These are phyloP conservation scores for Coccomyxa sp. DNA, from an alignment of 139 green algal species.

Conservation along the genomic window DNA sequence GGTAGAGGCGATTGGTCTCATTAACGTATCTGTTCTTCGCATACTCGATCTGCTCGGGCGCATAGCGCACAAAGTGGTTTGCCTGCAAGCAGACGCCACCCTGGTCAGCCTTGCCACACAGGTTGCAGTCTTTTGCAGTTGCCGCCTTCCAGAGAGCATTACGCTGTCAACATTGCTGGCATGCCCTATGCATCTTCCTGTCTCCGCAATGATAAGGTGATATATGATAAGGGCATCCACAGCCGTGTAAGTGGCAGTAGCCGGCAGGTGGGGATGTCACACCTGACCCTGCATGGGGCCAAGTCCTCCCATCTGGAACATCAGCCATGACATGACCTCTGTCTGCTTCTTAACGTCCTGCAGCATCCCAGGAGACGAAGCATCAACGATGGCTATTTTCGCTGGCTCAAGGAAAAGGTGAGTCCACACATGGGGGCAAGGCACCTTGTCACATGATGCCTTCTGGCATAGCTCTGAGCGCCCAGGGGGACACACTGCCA, in stretches of 20 bases:
- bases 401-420: too few species aligned
- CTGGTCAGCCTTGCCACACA: background rate
- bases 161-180: too few species aligned
- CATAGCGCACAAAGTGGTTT: conserved; percentile 18
- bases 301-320: conserved; percentile 33
- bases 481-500: background rate
- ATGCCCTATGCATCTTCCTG: too few species aligned
- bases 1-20: conserved; percentile 35
- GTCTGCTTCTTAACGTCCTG: conserved; percentile 13
- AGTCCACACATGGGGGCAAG: too few species aligned
- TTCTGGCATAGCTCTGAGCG: background rate
- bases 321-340: conserved; percentile 37
- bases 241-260: background rate
- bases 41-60: conserved; percentile 28
- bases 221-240: too few species aligned
- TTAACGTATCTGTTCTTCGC: conserved; percentile 37
- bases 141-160: too few species aligned
- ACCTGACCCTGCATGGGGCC: conserved; percentile 39
- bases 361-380: background rate
- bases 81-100: too few species aligned
- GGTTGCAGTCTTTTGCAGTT: background rate
- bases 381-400: too few species aligned
- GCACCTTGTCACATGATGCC: too few species aligned
- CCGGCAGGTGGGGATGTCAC: background rate
- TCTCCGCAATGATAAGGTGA: too few species aligned